phyloP scores from a whole-genome alignment of 331 rosid species.

The Quercus tomentella region DNA sequence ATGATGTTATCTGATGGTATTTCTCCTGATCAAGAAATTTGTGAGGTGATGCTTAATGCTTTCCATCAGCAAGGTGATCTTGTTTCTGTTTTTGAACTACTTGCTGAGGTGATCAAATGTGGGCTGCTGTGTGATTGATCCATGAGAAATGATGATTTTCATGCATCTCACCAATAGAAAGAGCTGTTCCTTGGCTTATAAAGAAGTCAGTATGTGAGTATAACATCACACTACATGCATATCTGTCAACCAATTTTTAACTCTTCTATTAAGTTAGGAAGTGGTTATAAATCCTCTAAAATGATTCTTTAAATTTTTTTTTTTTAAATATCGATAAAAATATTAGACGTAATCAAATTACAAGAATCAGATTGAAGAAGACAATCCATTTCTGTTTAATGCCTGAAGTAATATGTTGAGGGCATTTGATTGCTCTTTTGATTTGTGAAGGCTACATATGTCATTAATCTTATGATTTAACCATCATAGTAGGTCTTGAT shows the following conservation, averaged over 20 bases:
- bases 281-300: background rate
- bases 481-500: too few species aligned
- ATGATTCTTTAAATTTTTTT: background rate
- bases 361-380: background rate
- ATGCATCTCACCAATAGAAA: background rate
- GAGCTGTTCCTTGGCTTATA: background rate
- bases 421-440: background rate
- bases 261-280: background rate
- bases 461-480: too few species aligned
- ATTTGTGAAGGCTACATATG: background rate
- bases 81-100: slow-evolving; percentile 33
- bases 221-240: background rate
- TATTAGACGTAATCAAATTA: background rate
- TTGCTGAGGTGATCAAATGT: slow-evolving; percentile 39
- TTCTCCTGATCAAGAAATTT: slow-evolving; percentile 43
- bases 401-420: background rate
- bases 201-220: slow-evolving; percentile 6
- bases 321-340: background rate
- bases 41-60: slow-evolving; percentile 36
- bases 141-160: slow-evolving; percentile 9
- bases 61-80: slow-evolving; percentile 21
- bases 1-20: slow-evolving; percentile 47
- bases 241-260: background rate
- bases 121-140: slow-evolving; percentile 33
- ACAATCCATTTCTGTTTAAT: background rate